These are phyloP conservation scores for Collybiopsis confluens DNA, from an alignment of 768 basidiomycete genomes.

Conservation along the genomic window DNA sequence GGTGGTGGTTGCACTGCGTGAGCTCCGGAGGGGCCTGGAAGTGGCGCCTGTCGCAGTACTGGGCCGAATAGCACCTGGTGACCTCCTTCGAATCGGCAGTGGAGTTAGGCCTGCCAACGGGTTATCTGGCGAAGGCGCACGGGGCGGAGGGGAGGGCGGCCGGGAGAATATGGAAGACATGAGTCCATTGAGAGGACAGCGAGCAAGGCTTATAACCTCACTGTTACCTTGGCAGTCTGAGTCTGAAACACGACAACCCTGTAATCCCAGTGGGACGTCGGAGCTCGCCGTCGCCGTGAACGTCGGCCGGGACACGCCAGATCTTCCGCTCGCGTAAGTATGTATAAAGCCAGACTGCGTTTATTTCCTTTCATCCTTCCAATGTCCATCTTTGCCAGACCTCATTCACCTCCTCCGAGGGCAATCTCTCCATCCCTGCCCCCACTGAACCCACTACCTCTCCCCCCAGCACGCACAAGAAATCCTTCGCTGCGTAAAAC, in stretches of 20 bases:
- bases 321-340: too few relatives aligned
- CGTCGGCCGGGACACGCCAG: too few relatives aligned
- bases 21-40: too few relatives aligned
- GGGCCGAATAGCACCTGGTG: background rate
- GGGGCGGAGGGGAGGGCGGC: slow-evolving; percentile 6
- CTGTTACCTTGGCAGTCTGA: background rate
- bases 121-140: background rate
- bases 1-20: too few relatives aligned
- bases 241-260: too few relatives aligned
- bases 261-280: too few relatives aligned
- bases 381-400: background rate
- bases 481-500: background rate
- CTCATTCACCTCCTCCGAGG: slow-evolving; percentile 5
- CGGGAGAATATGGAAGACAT: slow-evolving; percentile 2
- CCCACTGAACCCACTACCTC: background rate
- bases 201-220: background rate
- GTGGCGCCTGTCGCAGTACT: background rate
- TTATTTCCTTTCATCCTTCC: background rate
- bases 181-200: background rate
- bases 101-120: background rate
- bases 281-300: too few relatives aligned
- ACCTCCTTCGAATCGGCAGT: background rate
- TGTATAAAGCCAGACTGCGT: too few relatives aligned
- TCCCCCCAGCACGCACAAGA: background rate
- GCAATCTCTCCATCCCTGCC: background rate